Evolutionary conservation across 176 grass and related monocot species (phyloP), one percentile per base, ranked within the genome.

Genomic region (Eragrostis nindensis): DNA sequence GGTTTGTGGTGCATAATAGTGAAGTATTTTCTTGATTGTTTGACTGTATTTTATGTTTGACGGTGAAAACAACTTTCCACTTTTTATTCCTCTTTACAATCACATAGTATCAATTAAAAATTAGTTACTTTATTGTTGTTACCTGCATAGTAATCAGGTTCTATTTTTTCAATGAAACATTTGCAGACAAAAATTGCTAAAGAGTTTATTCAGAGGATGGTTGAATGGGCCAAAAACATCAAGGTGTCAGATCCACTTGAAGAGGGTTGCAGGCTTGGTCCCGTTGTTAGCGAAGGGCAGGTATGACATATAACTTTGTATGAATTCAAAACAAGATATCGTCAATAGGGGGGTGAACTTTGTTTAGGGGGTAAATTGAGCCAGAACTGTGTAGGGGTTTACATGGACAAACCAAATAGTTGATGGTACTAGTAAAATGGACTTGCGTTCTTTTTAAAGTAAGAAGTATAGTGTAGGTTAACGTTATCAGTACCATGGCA

Each of bases 231-330:
- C 79, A 89, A 93, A 90, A 91, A 89, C 77, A 99, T 99, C 81
- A 99, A 99, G 88, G 66, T 91, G 56, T 99, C 96, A 5, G 88
- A 95, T 85, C 96, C 92, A 25, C 75, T 99, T 18, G 96, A 91
- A 90, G 92, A 93, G 74, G 96, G 92, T 68, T 99, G 96, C 88
- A 99, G 96, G 70, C 79, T 99, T 85, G 96, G 96, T 15, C 96
- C 96, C 24, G 86, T 99, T 65, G 73, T 99, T 60, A 95, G 92
- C 80, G 84, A 88, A 95, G 90, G 84, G 70, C 96, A 99, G 92
- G 96, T 99, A 93, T 6, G 42, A 5, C 6, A 44, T 44, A 12
- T 38, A 24, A 8, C 38, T 25, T 77, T 29, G 19, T 49, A 5
- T 77, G 39, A 22, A 60, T 54, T 71, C 68, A 11, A 57, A 59